Conservation (phyloP, 305 asterid genomes). For the Solanum aculeatissimum region DNA sequence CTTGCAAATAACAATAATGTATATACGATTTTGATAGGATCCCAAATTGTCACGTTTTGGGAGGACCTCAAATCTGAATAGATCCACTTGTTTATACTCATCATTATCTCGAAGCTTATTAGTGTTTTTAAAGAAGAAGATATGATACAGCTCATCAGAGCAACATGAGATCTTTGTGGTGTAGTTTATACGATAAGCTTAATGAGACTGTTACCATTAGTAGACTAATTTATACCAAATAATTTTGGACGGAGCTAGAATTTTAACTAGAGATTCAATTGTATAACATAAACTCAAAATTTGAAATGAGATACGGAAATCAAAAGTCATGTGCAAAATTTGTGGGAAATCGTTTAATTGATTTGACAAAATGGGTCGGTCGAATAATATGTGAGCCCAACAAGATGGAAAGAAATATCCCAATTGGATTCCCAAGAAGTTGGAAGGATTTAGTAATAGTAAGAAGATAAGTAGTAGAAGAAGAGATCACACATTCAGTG, state of each 20-base stretch:
- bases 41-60: background rate
- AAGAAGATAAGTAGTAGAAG: background rate
- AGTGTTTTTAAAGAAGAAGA: background rate
- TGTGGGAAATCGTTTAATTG: background rate
- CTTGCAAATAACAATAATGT: background rate
- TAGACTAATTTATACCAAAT: background rate
- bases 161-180: background rate
- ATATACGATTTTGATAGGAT: background rate
- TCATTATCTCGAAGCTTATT: background rate
- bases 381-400: background rate
- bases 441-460: background rate
- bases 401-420: background rate
- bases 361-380: background rate
- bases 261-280: too few species aligned
- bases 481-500: background rate
- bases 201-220: background rate
- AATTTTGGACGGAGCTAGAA: too few species aligned
- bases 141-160: background rate
- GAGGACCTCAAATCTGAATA: constrained; percentile 41
- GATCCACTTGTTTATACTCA: constrained; percentile 24
- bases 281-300: too few species aligned
- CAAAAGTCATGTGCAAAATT: background rate
- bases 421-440: constrained; percentile 1
- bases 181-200: background rate
- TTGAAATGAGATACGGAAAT: too few species aligned